These are phyloP conservation scores for Zygoascus flipseniorum DNA, from an alignment of 805 yeast species.

Conservation along the genomic window DNA sequence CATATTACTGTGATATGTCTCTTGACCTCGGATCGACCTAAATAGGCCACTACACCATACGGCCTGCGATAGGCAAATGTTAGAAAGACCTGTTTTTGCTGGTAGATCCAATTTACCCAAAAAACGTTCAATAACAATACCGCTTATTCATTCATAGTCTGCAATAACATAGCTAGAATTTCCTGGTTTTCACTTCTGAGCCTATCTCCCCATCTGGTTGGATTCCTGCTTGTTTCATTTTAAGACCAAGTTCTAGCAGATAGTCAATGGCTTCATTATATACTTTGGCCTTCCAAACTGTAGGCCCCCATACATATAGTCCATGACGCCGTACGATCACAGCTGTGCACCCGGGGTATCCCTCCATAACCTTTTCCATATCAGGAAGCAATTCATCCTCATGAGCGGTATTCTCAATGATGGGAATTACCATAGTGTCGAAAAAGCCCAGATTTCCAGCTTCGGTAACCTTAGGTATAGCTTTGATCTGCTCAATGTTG, in stretches of 20 bases:
- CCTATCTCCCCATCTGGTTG: conserved; percentile 26
- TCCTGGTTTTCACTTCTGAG: conserved; percentile 13
- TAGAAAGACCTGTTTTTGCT: too few species aligned
- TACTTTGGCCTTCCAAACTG: conserved; percentile 85
- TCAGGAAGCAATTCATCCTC: conserved; percentile 70
- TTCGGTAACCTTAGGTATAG: conserved; percentile 61
- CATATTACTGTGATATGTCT: too few species aligned
- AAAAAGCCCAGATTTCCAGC: conserved; percentile 63
- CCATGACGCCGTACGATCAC: conserved; percentile 91
- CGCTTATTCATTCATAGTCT: too few species aligned
- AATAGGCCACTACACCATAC: too few species aligned
- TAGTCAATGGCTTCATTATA: conserved; percentile 92
- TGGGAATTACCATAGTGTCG: conserved; percentile 77
- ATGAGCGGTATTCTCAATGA: conserved; percentile 81
- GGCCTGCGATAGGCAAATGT: too few species aligned
- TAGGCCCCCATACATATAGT: conserved; percentile 93
- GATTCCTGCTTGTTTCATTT: conserved; percentile 66
- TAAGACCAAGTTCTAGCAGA: conserved; percentile 72
- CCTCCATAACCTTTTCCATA: conserved; percentile 52
- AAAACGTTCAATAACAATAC: too few species aligned
- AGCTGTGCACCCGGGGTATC: conserved; percentile 74
- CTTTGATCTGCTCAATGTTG: conserved; percentile 87
- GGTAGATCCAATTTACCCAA: too few species aligned
- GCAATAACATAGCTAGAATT: too few species aligned
- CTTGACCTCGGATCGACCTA: too few species aligned